Conservation (phyloP, 257 asterid genomes). For the Anisodus acutangulus region DNA sequence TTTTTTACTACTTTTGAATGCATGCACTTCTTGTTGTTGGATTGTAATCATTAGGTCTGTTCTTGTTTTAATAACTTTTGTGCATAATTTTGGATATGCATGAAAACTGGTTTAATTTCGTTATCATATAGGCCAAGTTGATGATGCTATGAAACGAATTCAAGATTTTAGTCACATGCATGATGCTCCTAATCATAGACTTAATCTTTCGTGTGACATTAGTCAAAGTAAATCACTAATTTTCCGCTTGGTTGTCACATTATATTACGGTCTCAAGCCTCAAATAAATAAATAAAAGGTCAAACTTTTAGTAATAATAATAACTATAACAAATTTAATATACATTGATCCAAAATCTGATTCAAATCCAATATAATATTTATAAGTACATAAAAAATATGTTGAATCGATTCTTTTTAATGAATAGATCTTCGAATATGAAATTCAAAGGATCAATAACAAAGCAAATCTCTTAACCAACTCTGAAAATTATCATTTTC, state of each 20-base stretch:
- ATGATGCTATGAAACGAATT: slow-evolving; percentile 24
- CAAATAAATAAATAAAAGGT: neutral
- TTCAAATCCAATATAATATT: neutral
- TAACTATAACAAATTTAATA: neutral
- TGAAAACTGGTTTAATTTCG: slow-evolving; percentile 13
- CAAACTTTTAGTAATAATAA: neutral
- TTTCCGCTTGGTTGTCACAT: slow-evolving; percentile 12
- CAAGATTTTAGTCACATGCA: slow-evolving; percentile 25
- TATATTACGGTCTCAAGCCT: neutral
- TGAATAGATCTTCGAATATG: neutral
- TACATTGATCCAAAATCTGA: neutral
- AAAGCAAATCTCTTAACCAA: neutral
- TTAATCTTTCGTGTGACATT: slow-evolving; percentile 10
- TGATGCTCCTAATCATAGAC: neutral
- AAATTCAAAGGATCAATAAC: neutral
- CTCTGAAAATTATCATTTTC: neutral
- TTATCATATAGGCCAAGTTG: neutral
- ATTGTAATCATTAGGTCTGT: slow-evolving; percentile 20
- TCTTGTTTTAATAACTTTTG: neutral
- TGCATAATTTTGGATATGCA: slow-evolving; percentile 29
- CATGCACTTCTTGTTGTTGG: slow-evolving; percentile 27
- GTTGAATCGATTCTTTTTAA: neutral
- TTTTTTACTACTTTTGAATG: slow-evolving; percentile 8
- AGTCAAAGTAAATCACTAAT: slow-evolving; percentile 19
- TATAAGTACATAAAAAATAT: neutral